These are phyloP conservation scores for Chamaecyparis obtusa DNA, from an alignment of 75 land plant species.

Conservation along the genomic window DNA sequence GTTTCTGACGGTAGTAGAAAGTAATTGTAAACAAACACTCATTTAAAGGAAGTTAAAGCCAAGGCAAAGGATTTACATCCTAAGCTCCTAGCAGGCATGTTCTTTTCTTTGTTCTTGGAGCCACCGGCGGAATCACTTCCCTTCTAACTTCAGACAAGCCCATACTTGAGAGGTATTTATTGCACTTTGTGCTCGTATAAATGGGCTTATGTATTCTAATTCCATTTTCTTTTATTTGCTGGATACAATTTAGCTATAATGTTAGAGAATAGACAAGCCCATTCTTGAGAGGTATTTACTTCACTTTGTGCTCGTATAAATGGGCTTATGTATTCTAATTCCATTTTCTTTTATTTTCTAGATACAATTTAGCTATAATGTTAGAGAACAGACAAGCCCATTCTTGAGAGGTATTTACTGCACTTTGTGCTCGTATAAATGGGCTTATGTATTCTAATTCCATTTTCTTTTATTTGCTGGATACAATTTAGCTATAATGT, in stretches of 20 bases:
- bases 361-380: too few species aligned
- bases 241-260: not conserved
- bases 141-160: slow-evolving; percentile 79
- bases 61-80: slow-evolving; percentile 90
- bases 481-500: not conserved
- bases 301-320: not conserved
- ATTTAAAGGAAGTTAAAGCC: slow-evolving; percentile 68
- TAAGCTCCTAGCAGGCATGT: slow-evolving; percentile 87
- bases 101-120: slow-evolving; percentile 93
- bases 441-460: not conserved
- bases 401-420: slow-evolving; percentile 64
- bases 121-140: slow-evolving; percentile 83
- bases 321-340: not conserved
- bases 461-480: not conserved
- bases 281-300: slow-evolving; percentile 68
- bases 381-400: slow-evolving; percentile 77
- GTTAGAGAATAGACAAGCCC: slow-evolving; percentile 73
- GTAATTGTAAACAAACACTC: not conserved
- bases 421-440: not conserved
- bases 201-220: not conserved
- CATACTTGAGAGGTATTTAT: slow-evolving; percentile 69
- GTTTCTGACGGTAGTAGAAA: not conserved
- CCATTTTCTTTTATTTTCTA: not conserved
- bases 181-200: not conserved
- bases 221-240: not conserved